These are phyloP conservation scores for Leccinum rimulosum DNA, from an alignment of 768 basidiomycete species.

Conservation along the genomic window DNA sequence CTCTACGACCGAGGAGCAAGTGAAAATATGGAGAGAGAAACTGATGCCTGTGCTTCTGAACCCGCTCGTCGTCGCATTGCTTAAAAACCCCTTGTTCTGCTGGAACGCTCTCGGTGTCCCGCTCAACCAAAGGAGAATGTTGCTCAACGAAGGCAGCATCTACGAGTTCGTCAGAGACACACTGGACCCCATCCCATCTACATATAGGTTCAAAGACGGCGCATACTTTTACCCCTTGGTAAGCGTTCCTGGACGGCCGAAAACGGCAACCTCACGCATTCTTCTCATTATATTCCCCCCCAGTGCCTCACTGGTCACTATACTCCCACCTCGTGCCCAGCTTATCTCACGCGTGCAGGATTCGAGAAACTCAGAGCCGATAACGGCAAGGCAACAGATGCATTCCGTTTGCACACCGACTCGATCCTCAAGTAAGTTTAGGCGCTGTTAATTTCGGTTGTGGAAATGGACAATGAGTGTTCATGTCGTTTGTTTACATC, in stretches of 20 bases:
- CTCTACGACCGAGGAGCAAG: constrained; percentile 55
- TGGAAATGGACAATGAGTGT: background rate
- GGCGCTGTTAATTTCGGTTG: constrained; percentile 13
- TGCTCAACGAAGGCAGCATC: constrained; percentile 47
- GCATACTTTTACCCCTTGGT: constrained; percentile 67
- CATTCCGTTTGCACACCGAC: constrained; percentile 71
- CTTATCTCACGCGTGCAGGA: constrained; percentile 60
- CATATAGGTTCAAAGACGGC: constrained; percentile 54
- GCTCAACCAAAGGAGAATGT: constrained; percentile 60
- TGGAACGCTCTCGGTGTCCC: constrained; percentile 84
- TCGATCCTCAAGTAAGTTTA: constrained; percentile 55
- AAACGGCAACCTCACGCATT: background rate
- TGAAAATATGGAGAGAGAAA: constrained; percentile 56
- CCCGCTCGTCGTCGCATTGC: constrained; percentile 48
- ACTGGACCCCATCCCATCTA: constrained; percentile 46
- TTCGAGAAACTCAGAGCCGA: constrained; percentile 55
- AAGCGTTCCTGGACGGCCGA: constrained; percentile 9
- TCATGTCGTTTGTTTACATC: background rate
- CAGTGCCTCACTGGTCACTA: constrained; percentile 51
- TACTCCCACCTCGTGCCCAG: constrained; percentile 56
- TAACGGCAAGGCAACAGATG: constrained; percentile 42
- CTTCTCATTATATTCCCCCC: constrained; percentile 8
- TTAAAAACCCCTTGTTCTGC: constrained; percentile 49
- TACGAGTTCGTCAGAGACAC: constrained; percentile 54
- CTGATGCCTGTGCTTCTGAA: constrained; percentile 62